These are phyloP conservation scores for Viola pubescens DNA, from an alignment of 441 rosid species.

Conservation along the genomic window DNA sequence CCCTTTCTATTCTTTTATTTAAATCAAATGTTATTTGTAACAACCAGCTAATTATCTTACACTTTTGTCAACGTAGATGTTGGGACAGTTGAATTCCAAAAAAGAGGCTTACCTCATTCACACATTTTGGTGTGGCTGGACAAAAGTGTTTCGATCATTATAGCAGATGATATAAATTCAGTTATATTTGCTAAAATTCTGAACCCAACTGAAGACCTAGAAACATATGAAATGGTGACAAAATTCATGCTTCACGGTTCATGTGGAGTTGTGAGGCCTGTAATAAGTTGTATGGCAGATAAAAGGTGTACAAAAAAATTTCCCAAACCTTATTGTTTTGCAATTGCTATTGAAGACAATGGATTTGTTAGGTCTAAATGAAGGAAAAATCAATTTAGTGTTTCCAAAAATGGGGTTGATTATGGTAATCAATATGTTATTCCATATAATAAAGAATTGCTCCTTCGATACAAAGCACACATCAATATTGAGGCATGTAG, in stretches of 20 bases:
- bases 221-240: background rate
- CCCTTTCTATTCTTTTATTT: background rate
- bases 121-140: background rate
- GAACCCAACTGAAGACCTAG: background rate
- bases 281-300: background rate
- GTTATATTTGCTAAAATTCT: conserved; percentile 1
- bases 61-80: background rate
- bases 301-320: background rate
- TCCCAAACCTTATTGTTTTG: too few species aligned
- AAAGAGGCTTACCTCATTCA: background rate
- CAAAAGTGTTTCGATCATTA: background rate
- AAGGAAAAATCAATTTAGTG: background rate
- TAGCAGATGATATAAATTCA: background rate
- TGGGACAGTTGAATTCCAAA: conserved; percentile 3
- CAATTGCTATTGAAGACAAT: background rate
- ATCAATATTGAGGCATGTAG: conserved; percentile 10
- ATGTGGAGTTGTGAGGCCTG: background rate
- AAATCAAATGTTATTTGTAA: background rate
- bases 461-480: conserved; percentile 3
- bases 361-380: conserved; percentile 7
- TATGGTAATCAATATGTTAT: conserved; percentile 14
- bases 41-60: background rate
- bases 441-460: too few species aligned
- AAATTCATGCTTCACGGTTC: conserved; percentile 19
- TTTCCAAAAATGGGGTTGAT: background rate